Evolutionary conservation across 352 stramenopile genomes (phyloP).

Genomic region (Pythium dissimile): DNA sequence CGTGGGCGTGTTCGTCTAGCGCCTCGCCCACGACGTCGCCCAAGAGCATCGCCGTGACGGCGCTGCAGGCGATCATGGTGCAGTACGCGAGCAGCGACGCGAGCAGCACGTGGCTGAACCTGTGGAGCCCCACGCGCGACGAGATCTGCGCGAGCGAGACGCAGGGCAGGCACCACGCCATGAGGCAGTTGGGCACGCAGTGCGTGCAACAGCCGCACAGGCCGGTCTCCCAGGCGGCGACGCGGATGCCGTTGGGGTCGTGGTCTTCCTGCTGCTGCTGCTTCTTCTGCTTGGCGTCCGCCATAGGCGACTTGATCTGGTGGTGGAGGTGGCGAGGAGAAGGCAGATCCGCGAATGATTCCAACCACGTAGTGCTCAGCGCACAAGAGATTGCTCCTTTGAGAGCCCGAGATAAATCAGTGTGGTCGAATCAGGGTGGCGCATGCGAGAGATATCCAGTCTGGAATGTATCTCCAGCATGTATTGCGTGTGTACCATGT

Average conservation of each 20-base stretch:
- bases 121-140: slow-evolving; percentile 13
- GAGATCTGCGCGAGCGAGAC: slow-evolving; percentile 28
- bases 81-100: not conserved
- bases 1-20: not conserved
- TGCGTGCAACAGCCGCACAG: slow-evolving; percentile 30
- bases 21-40: not conserved
- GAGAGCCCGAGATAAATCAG: too few relatives aligned
- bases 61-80: slow-evolving; percentile 1
- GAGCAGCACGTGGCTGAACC: slow-evolving; percentile 17
- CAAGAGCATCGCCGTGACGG: not conserved
- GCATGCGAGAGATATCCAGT: too few relatives aligned
- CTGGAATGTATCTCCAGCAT: too few relatives aligned
- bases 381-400: too few relatives aligned
- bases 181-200: slow-evolving; percentile 33
- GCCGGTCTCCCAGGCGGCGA: slow-evolving; percentile 23
- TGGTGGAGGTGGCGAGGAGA: not conserved
- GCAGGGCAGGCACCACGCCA: slow-evolving; percentile 24
- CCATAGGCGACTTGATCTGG: not conserved
- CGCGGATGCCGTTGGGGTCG: slow-evolving; percentile 21
- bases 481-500: too few relatives aligned
- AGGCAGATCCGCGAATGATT: not conserved
- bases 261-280: slow-evolving; percentile 3
- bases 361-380: too few relatives aligned
- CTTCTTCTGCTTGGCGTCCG: slow-evolving; percentile 4
- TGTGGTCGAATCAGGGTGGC: too few relatives aligned